These are phyloP conservation scores for Chaetomiaceae sp. DNA, from an alignment of 2,329 filamentous ascomycete species.

Conservation along the genomic window DNA sequence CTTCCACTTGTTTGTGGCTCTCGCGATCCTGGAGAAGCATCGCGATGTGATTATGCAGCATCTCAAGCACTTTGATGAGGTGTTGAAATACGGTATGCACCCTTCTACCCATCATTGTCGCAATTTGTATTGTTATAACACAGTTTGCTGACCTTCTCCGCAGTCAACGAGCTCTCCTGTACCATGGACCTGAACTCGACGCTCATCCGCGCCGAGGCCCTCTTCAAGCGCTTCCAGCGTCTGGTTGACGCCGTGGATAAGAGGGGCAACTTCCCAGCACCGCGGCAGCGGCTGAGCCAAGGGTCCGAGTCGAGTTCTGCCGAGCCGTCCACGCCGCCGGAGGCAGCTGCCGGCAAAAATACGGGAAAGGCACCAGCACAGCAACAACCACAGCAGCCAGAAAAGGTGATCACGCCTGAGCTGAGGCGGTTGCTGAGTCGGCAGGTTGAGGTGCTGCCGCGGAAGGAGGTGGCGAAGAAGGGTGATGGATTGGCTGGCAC, in stretches of 20 bases:
- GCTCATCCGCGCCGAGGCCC: constrained; percentile 77
- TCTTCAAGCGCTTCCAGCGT: constrained; percentile 84
- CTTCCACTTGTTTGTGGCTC: constrained; percentile 90
- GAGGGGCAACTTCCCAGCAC: constrained; percentile 57
- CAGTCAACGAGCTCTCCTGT: constrained; percentile 90
- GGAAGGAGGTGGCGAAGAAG: constrained; percentile 28
- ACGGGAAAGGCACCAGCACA: constrained; percentile 14
- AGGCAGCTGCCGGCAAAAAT: not conserved
- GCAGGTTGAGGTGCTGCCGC: constrained; percentile 41
- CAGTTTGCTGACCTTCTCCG: not conserved
- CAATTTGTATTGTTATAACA: not conserved
- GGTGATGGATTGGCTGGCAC: constrained; percentile 8
- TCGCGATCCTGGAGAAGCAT: constrained; percentile 94
- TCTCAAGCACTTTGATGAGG: constrained; percentile 90
- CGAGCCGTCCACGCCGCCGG: not conserved
- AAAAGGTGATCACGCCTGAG: constrained; percentile 53
- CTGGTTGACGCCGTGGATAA: constrained; percentile 90
- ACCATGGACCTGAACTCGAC: constrained; percentile 88
- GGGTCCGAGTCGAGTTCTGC: not conserved
- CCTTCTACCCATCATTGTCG: not conserved
- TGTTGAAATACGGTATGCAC: constrained; percentile 83
- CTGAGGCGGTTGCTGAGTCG: constrained; percentile 49
- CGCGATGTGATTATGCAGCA: constrained; percentile 95
- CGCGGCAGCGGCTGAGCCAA: constrained; percentile 7
- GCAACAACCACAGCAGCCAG: constrained; percentile 27